These are phyloP conservation scores for Claviceps humidiphila DNA, from an alignment of 2,329 filamentous ascomycete species.

Conservation along the genomic window DNA sequence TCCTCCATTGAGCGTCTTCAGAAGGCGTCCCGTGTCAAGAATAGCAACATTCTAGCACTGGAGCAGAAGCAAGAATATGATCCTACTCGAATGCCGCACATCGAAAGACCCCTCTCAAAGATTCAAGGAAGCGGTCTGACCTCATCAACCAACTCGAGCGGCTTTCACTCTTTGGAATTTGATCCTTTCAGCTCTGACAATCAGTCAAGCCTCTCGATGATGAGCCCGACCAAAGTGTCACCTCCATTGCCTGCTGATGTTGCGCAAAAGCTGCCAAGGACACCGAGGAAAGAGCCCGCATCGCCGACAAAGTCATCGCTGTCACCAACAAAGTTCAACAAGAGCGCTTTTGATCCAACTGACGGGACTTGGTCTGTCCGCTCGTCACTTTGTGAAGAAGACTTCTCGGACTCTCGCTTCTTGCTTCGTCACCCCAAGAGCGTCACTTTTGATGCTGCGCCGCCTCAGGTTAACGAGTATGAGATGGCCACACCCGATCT, in stretches of 20 bases:
- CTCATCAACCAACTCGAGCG: constrained; percentile 42
- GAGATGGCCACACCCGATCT: constrained; percentile 95
- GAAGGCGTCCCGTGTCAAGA: constrained; percentile 88
- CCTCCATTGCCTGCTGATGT: constrained; percentile 4
- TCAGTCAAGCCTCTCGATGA: constrained; percentile 26
- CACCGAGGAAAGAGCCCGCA: constrained; percentile 54
- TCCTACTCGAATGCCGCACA: constrained; percentile 58
- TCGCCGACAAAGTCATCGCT: constrained; percentile 88
- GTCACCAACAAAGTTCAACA: constrained; percentile 53
- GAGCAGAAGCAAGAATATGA: constrained; percentile 92
- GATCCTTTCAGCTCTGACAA: constrained; percentile 31
- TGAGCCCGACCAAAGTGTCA: constrained; percentile 14
- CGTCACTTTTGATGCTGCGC: constrained; percentile 89
- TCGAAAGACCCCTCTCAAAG: constrained; percentile 72
- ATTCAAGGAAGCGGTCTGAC: constrained; percentile 60
- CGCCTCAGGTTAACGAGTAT: constrained; percentile 92
- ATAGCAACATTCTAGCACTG: constrained; percentile 91
- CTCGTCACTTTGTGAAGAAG: constrained; percentile 41
- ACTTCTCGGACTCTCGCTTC: constrained; percentile 50
- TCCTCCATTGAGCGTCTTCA: constrained; percentile 93
- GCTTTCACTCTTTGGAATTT: constrained; percentile 35
- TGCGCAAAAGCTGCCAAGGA: constrained; percentile 21
- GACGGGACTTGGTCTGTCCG: constrained; percentile 56
- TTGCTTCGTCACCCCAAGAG: constrained; percentile 85
- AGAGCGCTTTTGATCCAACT: constrained; percentile 56